phyloP scores from a whole-genome alignment of 2,329 filamentous ascomycete species.

The Xylariaceae sp. region DNA sequence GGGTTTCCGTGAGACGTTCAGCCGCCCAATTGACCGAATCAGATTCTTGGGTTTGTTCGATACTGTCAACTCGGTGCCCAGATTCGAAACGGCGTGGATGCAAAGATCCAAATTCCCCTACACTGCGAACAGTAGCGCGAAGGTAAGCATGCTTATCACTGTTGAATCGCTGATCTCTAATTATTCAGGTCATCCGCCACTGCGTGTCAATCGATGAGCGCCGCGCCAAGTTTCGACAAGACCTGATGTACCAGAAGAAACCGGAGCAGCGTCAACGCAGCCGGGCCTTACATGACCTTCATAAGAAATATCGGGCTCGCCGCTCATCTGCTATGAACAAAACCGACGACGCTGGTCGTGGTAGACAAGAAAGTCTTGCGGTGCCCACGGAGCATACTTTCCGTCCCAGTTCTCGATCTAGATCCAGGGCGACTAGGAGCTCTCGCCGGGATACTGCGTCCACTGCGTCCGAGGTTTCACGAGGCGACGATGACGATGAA shows the following conservation, averaged over 20 bases:
- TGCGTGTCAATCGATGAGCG: conserved; percentile 69
- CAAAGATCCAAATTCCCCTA: conserved; percentile 74
- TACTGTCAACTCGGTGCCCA: conserved; percentile 75
- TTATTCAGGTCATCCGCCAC: conserved; percentile 55
- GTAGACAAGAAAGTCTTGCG: conserved; percentile 17
- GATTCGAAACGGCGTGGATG: conserved; percentile 75
- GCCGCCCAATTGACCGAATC: conserved; percentile 68
- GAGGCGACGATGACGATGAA: conserved; percentile 34
- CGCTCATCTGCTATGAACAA: conserved; percentile 8
- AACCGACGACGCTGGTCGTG: conserved; percentile 8
- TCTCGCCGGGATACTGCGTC: conserved; percentile 19
- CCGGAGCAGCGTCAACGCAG: conserved; percentile 20
- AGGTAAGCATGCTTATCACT: conserved; percentile 22
- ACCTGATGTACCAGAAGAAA: conserved; percentile 56
- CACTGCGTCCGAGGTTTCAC: conserved; percentile 31
- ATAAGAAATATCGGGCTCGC: conserved; percentile 36
- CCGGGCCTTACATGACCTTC: conserved; percentile 19
- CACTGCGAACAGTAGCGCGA: conserved; percentile 53
- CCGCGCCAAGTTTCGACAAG: conserved; percentile 67
- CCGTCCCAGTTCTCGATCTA: conserved; percentile 32
- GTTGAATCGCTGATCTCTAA: background rate
- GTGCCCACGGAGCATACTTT: conserved; percentile 27
- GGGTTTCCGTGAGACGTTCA: conserved; percentile 77
- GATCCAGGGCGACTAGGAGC: conserved; percentile 25
- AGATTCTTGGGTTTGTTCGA: conserved; percentile 77